Evolutionary conservation across 2,329 filamentous ascomycete genomes (phyloP).

Genomic region (Cercospora beticola): DNA sequence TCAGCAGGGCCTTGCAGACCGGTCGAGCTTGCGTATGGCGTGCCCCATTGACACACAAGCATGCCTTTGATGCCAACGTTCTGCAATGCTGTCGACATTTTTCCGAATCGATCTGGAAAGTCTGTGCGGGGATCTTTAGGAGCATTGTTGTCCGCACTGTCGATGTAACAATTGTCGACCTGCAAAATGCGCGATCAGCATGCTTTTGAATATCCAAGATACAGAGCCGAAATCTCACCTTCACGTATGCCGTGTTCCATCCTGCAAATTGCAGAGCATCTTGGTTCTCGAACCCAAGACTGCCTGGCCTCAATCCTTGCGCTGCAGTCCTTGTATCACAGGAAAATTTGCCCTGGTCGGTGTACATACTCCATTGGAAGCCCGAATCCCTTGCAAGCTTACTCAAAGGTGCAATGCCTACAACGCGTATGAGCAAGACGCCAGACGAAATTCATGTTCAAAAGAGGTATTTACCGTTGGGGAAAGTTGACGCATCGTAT

Average conservation of each 20-base stretch:
- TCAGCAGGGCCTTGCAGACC: conserved; percentile 34
- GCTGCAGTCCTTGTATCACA: conserved; percentile 29
- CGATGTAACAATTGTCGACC: conserved; percentile 38
- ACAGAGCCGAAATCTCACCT: conserved; percentile 11
- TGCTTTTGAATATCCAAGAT: not conserved
- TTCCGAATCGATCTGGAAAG: conserved; percentile 31
- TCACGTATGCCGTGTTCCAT: conserved; percentile 34
- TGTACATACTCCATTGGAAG: conserved; percentile 57
- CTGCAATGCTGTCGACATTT: conserved; percentile 31
- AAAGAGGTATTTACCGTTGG: conserved; percentile 41
- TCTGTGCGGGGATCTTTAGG: conserved; percentile 35
- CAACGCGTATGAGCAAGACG: not conserved
- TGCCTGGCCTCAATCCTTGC: conserved; percentile 19
- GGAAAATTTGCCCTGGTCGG: conserved; percentile 35
- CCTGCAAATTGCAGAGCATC: conserved; percentile 33
- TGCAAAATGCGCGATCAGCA: not conserved
- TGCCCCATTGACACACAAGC: conserved; percentile 30
- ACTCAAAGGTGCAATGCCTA: conserved; percentile 46
- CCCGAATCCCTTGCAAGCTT: conserved; percentile 52
- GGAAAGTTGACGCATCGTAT: conserved; percentile 54
- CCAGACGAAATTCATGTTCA: too few species aligned
- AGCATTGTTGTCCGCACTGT: conserved; percentile 25
- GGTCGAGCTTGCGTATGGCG: conserved; percentile 28
- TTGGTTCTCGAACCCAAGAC: conserved; percentile 28
- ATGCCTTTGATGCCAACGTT: conserved; percentile 35